Percentiles rank a stretch among this genome's conserved stretches.
Evolutionary conservation across 1,284 basidiomycete species (phyloP).

Genomic region (Clitocybe nebularis): DNA sequence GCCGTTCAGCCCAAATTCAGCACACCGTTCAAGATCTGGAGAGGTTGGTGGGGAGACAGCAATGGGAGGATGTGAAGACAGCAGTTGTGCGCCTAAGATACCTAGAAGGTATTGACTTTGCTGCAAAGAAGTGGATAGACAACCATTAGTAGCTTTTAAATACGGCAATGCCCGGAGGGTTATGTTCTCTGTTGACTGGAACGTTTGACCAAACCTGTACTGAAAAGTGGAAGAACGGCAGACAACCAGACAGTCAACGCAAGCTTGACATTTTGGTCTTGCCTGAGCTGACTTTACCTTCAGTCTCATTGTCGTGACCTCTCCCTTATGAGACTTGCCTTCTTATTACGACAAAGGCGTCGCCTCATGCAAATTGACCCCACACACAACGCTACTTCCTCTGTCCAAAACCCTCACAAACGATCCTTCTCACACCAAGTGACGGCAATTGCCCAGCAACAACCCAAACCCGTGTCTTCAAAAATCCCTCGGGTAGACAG

Average conservation of each 20-base stretch:
- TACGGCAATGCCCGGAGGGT: no score
- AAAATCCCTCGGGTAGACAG: slow-evolving; percentile 27
- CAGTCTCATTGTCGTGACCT: slow-evolving; percentile 6
- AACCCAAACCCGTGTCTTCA: slow-evolving; percentile 14
- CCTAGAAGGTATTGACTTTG: slow-evolving; percentile 67
- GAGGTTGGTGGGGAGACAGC: slow-evolving; percentile 43
- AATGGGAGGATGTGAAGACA: slow-evolving; percentile 56
- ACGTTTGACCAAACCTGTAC: no score
- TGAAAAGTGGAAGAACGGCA: no score
- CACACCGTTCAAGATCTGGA: slow-evolving; percentile 46
- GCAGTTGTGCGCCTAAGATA: slow-evolving; percentile 76
- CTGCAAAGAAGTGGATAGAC: slow-evolving; percentile 55
- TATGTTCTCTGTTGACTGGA: no score
- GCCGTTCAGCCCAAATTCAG: slow-evolving; percentile 50
- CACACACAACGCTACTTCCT: slow-evolving; percentile 24
- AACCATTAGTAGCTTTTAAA: slow-evolving; percentile 19
- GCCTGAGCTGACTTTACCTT: not conserved
- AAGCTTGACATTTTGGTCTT: no score
- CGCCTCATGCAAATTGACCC: slow-evolving; percentile 55
- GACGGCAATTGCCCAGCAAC: slow-evolving; percentile 14
- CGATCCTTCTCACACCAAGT: slow-evolving; percentile 36
- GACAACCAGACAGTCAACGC: no score
- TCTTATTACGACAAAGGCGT: slow-evolving; percentile 43
- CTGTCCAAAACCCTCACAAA: slow-evolving; percentile 26
- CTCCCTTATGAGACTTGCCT: slow-evolving; percentile 48